These are phyloP conservation scores for Zychaea mexicana DNA, from an alignment of 371 early-diverging fungal species.

Conservation along the genomic window DNA sequence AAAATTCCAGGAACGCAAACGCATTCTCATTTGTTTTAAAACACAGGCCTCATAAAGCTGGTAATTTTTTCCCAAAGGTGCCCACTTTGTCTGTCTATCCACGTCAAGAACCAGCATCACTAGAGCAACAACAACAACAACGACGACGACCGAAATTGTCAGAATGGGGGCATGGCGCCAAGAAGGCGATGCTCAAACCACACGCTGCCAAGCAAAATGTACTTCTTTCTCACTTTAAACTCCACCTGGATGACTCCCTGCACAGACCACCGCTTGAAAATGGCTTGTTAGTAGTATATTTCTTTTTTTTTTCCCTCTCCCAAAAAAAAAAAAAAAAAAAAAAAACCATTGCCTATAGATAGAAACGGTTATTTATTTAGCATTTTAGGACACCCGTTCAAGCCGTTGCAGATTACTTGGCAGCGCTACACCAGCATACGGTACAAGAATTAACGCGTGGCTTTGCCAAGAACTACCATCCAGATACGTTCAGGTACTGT, in stretches of 20 bases:
- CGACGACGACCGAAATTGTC: conserved; percentile 25
- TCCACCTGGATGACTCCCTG: conserved; percentile 50
- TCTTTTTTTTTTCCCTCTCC: no score
- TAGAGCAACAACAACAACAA: background rate
- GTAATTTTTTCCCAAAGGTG: conserved; percentile 54
- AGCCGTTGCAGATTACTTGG: conserved; percentile 44
- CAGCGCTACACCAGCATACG: conserved; percentile 37
- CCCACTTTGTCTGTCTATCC: conserved; percentile 48
- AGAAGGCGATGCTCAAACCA: conserved; percentile 49
- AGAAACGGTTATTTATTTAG: no score
- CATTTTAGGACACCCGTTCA: conserved; percentile 27
- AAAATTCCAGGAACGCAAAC: background rate
- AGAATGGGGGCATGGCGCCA: conserved; percentile 60
- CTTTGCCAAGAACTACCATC: background rate
- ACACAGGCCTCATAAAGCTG: conserved; percentile 55
- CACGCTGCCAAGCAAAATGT: conserved; percentile 52
- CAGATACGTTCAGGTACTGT: conserved; percentile 46
- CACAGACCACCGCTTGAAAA: conserved; percentile 40
- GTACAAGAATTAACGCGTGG: conserved; percentile 32
- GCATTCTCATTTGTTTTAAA: background rate
- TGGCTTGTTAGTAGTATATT: conserved; percentile 21
- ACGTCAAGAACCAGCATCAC: conserved; percentile 12
- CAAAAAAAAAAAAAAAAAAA: background rate
- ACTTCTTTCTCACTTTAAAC: conserved; percentile 55
- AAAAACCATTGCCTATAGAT: background rate